Base-by-base conservation (phyloP, 148 eudicot species). In the Silene latifolia region DNA sequence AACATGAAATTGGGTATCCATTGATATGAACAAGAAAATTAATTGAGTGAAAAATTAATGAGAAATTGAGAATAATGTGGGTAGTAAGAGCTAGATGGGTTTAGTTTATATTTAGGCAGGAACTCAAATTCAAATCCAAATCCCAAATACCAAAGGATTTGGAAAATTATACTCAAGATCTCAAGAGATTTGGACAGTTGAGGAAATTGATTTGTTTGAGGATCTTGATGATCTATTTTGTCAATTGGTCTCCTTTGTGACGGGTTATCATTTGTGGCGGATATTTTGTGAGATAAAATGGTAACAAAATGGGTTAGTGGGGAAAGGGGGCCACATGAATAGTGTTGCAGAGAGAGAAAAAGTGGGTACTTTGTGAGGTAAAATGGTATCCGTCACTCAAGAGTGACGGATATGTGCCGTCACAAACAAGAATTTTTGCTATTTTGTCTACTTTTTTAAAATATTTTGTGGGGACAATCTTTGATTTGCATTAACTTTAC, bases 1-100 rank as follows among this genome's bases (percentile, higher is more conserved):
- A 72, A 72, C 75, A 72, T 72, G 75, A 32, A 58, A 72, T 59
- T 72, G 65, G 17, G 75, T 29, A 59, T 59, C 75, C 62, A 71
- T 53, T 19, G 5, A 17, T 29, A 7, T 14, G 14, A 4, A 39
- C 12, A 19, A 32, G 18, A 0, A 66, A 66, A 7, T 8, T 27
- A 53, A 29, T 7, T 0, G 46, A 7, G 12, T 12, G 19, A 5
- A 3, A 67, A 39, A 39, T 39, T 0, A 39, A 6, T 39, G 44
- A 39, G 44, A 39, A 39, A 21, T 66, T 66, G 69, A 9, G 17
- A 35, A 66, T 32, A 27, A 27, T 27, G 24, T 42, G 2, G 7
- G 14, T 8, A 14, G 3, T 2, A 15, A 15, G 17, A 39, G 39
- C 32, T 27, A 9, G 53, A 42, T 39, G 23, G 51, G 48, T 42